A percentile compares a stretch with the other conserved stretches of the same genome.
Conservation (phyloP, 805 yeast species). For the Cyberlindnera nakhonratchasimensis region DNA sequence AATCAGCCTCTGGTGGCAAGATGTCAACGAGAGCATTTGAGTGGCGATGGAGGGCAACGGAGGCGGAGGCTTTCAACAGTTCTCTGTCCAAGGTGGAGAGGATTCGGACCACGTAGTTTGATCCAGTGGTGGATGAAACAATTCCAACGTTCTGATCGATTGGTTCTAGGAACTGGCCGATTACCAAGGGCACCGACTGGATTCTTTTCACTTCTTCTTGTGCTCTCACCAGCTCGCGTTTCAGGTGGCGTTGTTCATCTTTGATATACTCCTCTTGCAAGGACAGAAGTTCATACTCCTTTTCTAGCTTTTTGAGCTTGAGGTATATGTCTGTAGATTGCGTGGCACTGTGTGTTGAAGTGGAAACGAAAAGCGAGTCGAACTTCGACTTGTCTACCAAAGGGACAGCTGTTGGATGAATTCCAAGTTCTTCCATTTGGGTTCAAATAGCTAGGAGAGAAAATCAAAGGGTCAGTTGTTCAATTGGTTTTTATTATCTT, state of each 20-base stretch:
- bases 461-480: no score
- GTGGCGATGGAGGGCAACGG: slow-evolving; percentile 97
- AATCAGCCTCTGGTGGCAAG: slow-evolving; percentile 97
- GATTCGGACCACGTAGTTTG: slow-evolving; percentile 93
- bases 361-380: slow-evolving; percentile 25
- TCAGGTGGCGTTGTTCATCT: slow-evolving; percentile 95
- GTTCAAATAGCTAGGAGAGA: not conserved
- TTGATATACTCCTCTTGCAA: slow-evolving; percentile 96
- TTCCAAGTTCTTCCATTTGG: slow-evolving; percentile 63
- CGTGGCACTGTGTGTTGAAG: slow-evolving; percentile 13
- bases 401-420: slow-evolving; percentile 34
- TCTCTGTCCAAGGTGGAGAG: slow-evolving; percentile 94
- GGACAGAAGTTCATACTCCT: slow-evolving; percentile 77
- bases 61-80: slow-evolving; percentile 86
- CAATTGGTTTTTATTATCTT: no score
- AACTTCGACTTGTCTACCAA: slow-evolving; percentile 32
- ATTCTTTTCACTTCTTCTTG: slow-evolving; percentile 98
- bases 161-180: slow-evolving; percentile 97
- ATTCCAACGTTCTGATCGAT: slow-evolving; percentile 96
- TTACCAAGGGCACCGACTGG: slow-evolving; percentile 95
- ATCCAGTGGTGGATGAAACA: slow-evolving; percentile 96
- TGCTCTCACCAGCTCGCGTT: slow-evolving; percentile 90
- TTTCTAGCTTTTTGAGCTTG: slow-evolving; percentile 82
- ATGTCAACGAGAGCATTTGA: slow-evolving; percentile 97
- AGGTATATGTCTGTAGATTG: slow-evolving; percentile 63